These are phyloP conservation scores for Wickerhamomyces bisporus DNA, from an alignment of 805 yeast genomes.

Conservation along the genomic window DNA sequence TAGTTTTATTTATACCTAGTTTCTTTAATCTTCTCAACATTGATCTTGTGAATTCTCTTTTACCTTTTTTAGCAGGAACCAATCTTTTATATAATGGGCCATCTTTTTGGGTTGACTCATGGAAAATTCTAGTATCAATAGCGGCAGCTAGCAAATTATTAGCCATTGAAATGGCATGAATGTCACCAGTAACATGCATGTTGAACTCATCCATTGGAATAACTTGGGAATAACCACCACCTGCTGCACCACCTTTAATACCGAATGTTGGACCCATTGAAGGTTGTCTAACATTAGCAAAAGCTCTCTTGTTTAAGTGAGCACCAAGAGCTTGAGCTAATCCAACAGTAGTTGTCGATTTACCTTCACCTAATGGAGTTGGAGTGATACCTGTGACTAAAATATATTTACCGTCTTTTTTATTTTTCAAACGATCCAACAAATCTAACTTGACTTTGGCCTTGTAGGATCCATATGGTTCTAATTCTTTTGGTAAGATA, in stretches of 20 bases:
- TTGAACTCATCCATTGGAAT: constrained; percentile 99
- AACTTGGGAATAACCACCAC: constrained; percentile 97
- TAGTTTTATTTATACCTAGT: constrained; percentile 74
- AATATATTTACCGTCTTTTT: constrained; percentile 76
- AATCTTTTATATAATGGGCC: constrained; percentile 76
- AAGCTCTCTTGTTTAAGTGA: constrained; percentile 71
- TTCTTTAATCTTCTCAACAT: constrained; percentile 72
- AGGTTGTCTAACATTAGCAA: constrained; percentile 96
- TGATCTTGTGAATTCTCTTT: constrained; percentile 70
- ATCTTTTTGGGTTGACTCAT: constrained; percentile 82
- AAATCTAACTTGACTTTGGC: constrained; percentile 77
- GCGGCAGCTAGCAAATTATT: constrained; percentile 94
- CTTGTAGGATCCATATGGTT: constrained; percentile 83
- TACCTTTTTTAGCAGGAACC: constrained; percentile 82
- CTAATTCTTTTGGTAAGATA: constrained; percentile 71
- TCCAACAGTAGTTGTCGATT: constrained; percentile 94
- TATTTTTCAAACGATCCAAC: constrained; percentile 58
- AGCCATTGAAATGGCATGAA: constrained; percentile 93
- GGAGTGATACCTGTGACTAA: constrained; percentile 98
- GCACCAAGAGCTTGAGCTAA: constrained; percentile 96
- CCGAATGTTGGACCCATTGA: constrained; percentile 99
- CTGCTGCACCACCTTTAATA: constrained; percentile 99
- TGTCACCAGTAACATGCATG: constrained; percentile 96
- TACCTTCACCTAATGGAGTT: constrained; percentile 97
- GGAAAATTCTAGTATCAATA: constrained; percentile 94